phyloP scores from a whole-genome alignment of 352 stramenopile species.

The Pythium rhizo-oryzae region DNA sequence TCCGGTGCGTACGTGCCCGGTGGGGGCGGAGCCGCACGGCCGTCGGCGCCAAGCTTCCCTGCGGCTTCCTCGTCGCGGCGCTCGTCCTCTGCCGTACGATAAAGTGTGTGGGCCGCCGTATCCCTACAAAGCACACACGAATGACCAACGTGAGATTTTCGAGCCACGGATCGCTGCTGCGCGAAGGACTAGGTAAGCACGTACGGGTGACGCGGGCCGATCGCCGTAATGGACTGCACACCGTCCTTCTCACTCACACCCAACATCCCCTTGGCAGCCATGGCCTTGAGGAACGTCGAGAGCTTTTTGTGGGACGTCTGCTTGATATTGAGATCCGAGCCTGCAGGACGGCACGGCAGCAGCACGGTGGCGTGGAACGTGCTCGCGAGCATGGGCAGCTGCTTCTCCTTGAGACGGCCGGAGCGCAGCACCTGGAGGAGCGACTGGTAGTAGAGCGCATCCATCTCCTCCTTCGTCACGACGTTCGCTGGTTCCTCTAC shows the following conservation, averaged over 20 bases:
- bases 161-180: neutral
- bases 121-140: conserved; percentile 37
- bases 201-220: conserved; percentile 70
- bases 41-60: conserved; percentile 37
- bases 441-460: conserved; percentile 62
- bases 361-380: conserved; percentile 74
- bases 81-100: conserved; percentile 59
- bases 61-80: conserved; percentile 48
- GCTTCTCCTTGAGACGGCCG: conserved; percentile 62
- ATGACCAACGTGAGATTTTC: neutral
- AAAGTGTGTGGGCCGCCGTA: conserved; percentile 52
- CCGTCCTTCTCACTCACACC: conserved; percentile 67
- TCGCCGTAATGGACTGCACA: conserved; percentile 76
- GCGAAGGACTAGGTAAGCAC: conserved; percentile 20
- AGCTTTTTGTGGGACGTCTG: conserved; percentile 84
- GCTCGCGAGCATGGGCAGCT: conserved; percentile 79
- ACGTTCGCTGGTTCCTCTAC: conserved; percentile 21
- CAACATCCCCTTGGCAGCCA: conserved; percentile 60
- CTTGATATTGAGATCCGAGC: conserved; percentile 70
- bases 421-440: conserved; percentile 69
- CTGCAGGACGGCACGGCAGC: conserved; percentile 59
- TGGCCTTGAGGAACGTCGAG: conserved; percentile 70
- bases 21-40: conserved; percentile 44
- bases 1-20: conserved; percentile 66
- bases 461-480: conserved; percentile 70